Evolutionary conservation across 352 stramenopile genomes (phyloP), one percentile per base, ranked within the genome.

Genomic region (Phytophthora boehmeriae): DNA sequence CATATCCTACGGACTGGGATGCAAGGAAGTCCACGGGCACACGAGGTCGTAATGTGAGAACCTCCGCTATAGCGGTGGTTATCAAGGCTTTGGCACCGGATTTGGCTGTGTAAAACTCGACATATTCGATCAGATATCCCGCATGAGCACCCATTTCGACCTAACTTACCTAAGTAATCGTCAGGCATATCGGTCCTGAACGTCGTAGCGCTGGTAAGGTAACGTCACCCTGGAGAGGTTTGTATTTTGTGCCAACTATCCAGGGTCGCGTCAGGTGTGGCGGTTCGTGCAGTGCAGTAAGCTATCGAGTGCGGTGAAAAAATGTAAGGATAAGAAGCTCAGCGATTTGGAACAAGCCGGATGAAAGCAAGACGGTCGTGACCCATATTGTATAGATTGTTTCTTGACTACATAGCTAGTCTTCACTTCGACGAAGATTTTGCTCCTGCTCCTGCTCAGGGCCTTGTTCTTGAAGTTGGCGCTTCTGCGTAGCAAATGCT

Each of bases 71-170:
- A 6, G 63, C 63, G 9, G 41, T 39, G 23, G 51, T 41, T 4
- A 71, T 48, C 57, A 71, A 41, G 19, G 63, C 57, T 27, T 66
- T 66, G 5, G 63, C 63, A 9, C 63, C 63, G 22, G 63, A 71
- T 34, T 71, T 71, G 14, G 41, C 63, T 71, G 32, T 5, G 16
- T 38, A 14, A 19, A 5, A 46, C 16, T n/a, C 10, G 14, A 43
- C 22, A 35, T 22, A 36, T 22, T 19, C 16, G 34, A 0, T 50
- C 10, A 2, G 13, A 5, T 22, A 41, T 6, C 16, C 23, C 28
- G n/a, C 6, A 35, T 8, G 1, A 19, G 17, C 28, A 9, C 50
- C 36, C 60, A 63, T 34, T 0, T 17, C 5, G 8, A 22, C 28
- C 23, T 20, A 14, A 35, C 48, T 8, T 20, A 54, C 48, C 34